Evolutionary conservation across 1,284 basidiomycete genomes (phyloP).

Genomic region (Boletus smithii): DNA sequence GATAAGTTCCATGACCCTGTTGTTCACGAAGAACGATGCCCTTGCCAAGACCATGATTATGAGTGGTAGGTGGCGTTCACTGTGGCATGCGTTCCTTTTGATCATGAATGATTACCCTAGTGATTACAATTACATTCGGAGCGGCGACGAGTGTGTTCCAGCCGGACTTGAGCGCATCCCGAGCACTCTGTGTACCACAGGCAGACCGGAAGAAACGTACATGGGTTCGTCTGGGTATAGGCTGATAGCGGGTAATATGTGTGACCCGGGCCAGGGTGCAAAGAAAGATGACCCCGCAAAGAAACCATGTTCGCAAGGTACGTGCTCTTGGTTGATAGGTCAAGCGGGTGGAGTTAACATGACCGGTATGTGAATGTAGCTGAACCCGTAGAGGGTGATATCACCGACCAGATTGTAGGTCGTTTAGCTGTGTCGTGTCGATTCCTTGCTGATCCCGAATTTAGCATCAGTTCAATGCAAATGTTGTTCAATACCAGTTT

Average conservation of each 20-base stretch:
- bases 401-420: slow-evolving; percentile 63
- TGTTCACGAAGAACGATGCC: slow-evolving; percentile 78
- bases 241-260: slow-evolving; percentile 91
- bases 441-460: slow-evolving; percentile 12
- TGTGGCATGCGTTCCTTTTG: neutral
- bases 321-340: slow-evolving; percentile 4
- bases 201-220: slow-evolving; percentile 62
- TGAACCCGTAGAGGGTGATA: slow-evolving; percentile 69
- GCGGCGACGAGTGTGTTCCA: slow-evolving; percentile 71
- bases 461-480: slow-evolving; percentile 71
- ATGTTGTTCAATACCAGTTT: slow-evolving; percentile 79
- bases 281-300: slow-evolving; percentile 68
- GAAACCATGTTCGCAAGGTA: slow-evolving; percentile 77
- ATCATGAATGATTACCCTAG: slow-evolving; percentile 37
- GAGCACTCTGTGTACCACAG: slow-evolving; percentile 62
- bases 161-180: slow-evolving; percentile 86
- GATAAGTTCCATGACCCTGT: slow-evolving; percentile 87
- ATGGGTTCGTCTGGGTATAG: slow-evolving; percentile 89
- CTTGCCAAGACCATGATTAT: slow-evolving; percentile 85
- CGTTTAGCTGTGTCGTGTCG: neutral
- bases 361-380: slow-evolving; percentile 39
- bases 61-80: slow-evolving; percentile 69
- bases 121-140: slow-evolving; percentile 84
- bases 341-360: slow-evolving; percentile 3
- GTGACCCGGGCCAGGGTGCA: slow-evolving; percentile 61